Percentiles rank a stretch among this genome's conserved stretches.
phyloP scores from a whole-genome alignment of 345 rosid genomes.

The Heritiera fomes region DNA sequence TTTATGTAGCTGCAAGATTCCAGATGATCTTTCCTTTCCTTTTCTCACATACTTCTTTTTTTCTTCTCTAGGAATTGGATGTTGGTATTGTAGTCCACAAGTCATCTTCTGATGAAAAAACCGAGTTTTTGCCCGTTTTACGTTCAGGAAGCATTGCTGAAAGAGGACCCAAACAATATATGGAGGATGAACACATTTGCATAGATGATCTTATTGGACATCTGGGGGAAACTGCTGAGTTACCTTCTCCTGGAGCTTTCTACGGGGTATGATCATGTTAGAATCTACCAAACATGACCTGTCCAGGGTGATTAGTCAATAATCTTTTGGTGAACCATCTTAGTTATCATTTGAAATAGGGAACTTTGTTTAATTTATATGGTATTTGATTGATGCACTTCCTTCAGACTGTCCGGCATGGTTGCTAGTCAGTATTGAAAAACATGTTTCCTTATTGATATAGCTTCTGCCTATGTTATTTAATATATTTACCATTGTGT shows the following conservation, averaged over 20 bases:
- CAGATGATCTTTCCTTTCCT: background rate
- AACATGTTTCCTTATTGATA: background rate
- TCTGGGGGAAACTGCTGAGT: conserved; percentile 42
- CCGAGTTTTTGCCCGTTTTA: conserved; percentile 53
- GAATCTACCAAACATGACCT: background rate
- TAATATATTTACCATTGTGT: background rate
- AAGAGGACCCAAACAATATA: conserved; percentile 78
- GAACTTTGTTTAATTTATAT: background rate
- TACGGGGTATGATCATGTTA: conserved; percentile 71
- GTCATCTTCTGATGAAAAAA: conserved; percentile 52
- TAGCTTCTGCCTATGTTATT: background rate
- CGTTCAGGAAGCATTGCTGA: conserved; percentile 96
- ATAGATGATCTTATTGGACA: conserved; percentile 78
- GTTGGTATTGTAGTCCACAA: conserved; percentile 47
- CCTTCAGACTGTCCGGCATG: background rate
- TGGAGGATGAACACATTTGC: conserved; percentile 97
- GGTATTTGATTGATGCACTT: conserved; percentile 5
- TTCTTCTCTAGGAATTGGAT: conserved; percentile 58
- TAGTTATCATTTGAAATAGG: background rate
- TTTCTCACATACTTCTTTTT: background rate
- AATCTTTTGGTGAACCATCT: background rate
- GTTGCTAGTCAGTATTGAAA: background rate
- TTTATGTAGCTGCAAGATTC: background rate
- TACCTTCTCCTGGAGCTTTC: conserved; percentile 80
- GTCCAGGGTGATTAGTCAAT: conserved; percentile 2